A percentile compares a stretch with the other conserved stretches of the same genome.
Evolutionary conservation across 768 basidiomycete species (phyloP).

Genomic region (Russula foetens): DNA sequence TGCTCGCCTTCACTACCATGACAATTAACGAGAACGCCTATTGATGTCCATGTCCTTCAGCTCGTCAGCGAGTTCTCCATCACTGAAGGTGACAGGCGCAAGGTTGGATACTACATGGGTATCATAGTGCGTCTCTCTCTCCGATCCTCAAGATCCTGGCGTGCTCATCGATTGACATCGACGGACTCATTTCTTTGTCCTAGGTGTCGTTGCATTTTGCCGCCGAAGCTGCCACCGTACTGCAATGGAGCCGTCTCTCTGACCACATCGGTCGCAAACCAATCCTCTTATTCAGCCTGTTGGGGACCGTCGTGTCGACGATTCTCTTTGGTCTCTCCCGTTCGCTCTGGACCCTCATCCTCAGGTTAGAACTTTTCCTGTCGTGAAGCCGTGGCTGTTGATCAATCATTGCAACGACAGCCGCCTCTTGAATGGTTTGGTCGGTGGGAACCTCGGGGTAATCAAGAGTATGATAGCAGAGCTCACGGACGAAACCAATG

Average conservation of each 20-base stretch:
- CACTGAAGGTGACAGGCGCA: constrained; percentile 35
- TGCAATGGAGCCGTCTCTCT: constrained; percentile 43
- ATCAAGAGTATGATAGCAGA: constrained; percentile 42
- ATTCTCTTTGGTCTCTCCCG: constrained; percentile 31
- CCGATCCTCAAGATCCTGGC: no score
- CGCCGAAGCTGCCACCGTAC: constrained; percentile 37
- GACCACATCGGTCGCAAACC: constrained; percentile 44
- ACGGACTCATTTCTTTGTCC: background rate
- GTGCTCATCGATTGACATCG: background rate
- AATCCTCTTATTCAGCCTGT: constrained; percentile 34
- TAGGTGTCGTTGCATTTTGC: constrained; percentile 42
- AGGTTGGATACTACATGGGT: constrained; percentile 44
- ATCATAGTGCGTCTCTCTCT: constrained; percentile 33
- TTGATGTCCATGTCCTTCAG: constrained; percentile 22
- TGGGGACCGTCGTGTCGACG: constrained; percentile 29
- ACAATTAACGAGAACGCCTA: background rate
- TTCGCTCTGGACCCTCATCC: constrained; percentile 26
- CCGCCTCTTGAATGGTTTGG: background rate
- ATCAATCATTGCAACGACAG: background rate
- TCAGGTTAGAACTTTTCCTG: constrained; percentile 22
- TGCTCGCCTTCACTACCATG: background rate
- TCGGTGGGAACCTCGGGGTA: constrained; percentile 1
- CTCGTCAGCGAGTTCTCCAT: constrained; percentile 36
- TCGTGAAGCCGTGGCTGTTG: background rate
- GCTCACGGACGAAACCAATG: constrained; percentile 54